A percentile compares a stretch with the other conserved stretches of the same genome.
These are phyloP conservation scores for Volvariella surrecta DNA, from an alignment of 1,284 basidiomycete genomes.

Conservation along the genomic window DNA sequence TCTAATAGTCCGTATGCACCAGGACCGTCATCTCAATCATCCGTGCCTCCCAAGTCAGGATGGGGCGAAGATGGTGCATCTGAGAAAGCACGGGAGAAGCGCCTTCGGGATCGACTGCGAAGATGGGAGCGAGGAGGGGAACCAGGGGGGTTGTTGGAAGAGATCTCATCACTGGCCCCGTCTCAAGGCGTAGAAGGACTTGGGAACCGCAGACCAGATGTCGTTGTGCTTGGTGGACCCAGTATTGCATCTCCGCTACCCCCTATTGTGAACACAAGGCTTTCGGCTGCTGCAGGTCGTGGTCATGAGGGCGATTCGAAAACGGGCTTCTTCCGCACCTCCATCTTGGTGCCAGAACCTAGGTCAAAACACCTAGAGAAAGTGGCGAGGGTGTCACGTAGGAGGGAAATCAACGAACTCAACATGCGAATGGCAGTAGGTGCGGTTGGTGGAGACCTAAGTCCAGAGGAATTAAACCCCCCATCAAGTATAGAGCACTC, in stretches of 20 bases:
- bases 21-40: slow-evolving; percentile 13
- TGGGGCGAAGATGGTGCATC: slow-evolving; percentile 60
- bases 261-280: slow-evolving; percentile 14
- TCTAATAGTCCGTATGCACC: slow-evolving; percentile 18
- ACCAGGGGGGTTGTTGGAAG: slow-evolving; percentile 37
- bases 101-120: slow-evolving; percentile 55
- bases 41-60: slow-evolving; percentile 25
- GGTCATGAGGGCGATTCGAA: slow-evolving; percentile 19
- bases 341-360: slow-evolving; percentile 59
- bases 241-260: slow-evolving; percentile 19
- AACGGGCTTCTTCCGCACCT: slow-evolving; percentile 59
- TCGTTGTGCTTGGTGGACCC: slow-evolving; percentile 43
- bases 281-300: slow-evolving; percentile 11
- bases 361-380: slow-evolving; percentile 53
- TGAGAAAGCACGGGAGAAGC: slow-evolving; percentile 57
- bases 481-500: slow-evolving; percentile 5
- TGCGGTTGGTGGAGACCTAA: slow-evolving; percentile 52
- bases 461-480: slow-evolving; percentile 10
- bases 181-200: slow-evolving; percentile 27
- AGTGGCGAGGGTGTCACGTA: slow-evolving; percentile 46
- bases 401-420: slow-evolving; percentile 71
- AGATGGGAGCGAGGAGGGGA: slow-evolving; percentile 65
- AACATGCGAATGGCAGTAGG: slow-evolving; percentile 74
- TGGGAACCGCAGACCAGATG: slow-evolving; percentile 30
- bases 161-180: slow-evolving; percentile 45